A percentile compares a stretch with the other conserved stretches of the same genome.
These are phyloP conservation scores for Suhomyces maxii DNA, from an alignment of 1,139 yeast species.

Conservation along the genomic window DNA sequence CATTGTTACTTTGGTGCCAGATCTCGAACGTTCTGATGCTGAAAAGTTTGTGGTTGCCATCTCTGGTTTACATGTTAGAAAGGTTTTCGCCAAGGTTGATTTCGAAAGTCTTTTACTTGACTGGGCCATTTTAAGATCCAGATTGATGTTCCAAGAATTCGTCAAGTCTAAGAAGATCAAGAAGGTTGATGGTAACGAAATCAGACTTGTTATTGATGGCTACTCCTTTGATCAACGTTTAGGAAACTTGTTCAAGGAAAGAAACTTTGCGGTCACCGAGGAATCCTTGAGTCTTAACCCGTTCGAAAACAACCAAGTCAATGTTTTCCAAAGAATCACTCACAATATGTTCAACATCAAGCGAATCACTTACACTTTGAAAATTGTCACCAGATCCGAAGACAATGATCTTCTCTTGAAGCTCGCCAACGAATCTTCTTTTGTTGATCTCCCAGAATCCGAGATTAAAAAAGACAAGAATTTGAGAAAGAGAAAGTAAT, in stretches of 20 bases:
- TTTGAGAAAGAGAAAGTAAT: conserved; percentile 11
- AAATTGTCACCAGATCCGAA: conserved; percentile 17
- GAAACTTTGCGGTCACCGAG: conserved; percentile 27
- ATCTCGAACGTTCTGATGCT: conserved; percentile 36
- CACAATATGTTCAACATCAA: conserved; percentile 42
- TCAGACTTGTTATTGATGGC: conserved; percentile 41
- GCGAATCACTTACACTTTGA: conserved; percentile 53
- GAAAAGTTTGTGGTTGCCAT: conserved; percentile 48
- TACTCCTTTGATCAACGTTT: conserved; percentile 52
- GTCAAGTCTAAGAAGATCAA: conserved; percentile 23
- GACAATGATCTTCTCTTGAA: conserved; percentile 16
- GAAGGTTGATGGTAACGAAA: conserved; percentile 29
- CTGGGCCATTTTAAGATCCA: conserved; percentile 57
- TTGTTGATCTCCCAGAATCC: conserved; percentile 1
- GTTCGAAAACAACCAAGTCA: conserved; percentile 31
- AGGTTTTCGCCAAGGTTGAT: conserved; percentile 63
- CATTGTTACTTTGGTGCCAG: conserved; percentile 43
- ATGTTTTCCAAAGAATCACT: conserved; percentile 18
- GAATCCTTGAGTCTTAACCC: conserved; percentile 30
- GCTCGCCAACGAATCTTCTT: conserved; percentile 14
- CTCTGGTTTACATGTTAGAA: conserved; percentile 61
- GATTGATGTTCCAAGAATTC: conserved; percentile 37
- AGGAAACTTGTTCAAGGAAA: conserved; percentile 29
- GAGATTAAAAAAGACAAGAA: neutral
- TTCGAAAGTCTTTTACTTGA: conserved; percentile 60